Base-by-base conservation (phyloP, 108 stramenopile species). In the Fistulifera pelliculosa region DNA sequence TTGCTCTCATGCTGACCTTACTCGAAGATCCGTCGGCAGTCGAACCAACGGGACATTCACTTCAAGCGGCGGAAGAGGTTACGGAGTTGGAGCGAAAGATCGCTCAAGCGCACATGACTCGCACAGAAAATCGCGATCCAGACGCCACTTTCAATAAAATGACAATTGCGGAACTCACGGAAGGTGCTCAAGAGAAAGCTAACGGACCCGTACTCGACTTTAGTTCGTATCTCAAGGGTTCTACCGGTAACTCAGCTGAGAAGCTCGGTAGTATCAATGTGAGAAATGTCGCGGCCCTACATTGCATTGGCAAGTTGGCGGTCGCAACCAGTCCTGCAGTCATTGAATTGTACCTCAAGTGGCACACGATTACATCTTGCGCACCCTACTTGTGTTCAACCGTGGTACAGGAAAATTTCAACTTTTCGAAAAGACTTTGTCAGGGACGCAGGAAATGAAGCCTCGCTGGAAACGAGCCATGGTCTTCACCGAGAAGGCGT, bases 381-480 rank as follows among this genome's bases (percentile, higher is more conserved):
- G 76, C 90, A 7, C 59, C 70, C 4, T 83, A 84, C 62, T 53
- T 87, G 26, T 44, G 65, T 19, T 61, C 60, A 19, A 49, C 60
- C 16, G 80, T 86, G 41, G 90, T 86, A 13, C 48, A 73, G 26
- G 77, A 57, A 19, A 54, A 78, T 26, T 91, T 91, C 64, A 71
- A 83, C 28, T 91, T 91, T 78, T 64, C 53, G 74, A 79, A 41
- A 71, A 66, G 49, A 56, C 53, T 3, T 60, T 91, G 40, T 56
- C 75, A 14, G 90, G 90, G 1, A 84, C 82, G 17, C 44, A 79
- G 27, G 76, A 77, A 59, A 69, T 83, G 47, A 86, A 86, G 49
- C 77, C 81, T 15, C 63, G 83, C n/a, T 86, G 85, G 90, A 87
- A 90, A 39, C 75, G 85, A 21, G 73, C 77, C 26, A 82, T 90